These are phyloP conservation scores for Fusarium citri DNA, from an alignment of 2,329 filamentous ascomycete species.

Conservation along the genomic window DNA sequence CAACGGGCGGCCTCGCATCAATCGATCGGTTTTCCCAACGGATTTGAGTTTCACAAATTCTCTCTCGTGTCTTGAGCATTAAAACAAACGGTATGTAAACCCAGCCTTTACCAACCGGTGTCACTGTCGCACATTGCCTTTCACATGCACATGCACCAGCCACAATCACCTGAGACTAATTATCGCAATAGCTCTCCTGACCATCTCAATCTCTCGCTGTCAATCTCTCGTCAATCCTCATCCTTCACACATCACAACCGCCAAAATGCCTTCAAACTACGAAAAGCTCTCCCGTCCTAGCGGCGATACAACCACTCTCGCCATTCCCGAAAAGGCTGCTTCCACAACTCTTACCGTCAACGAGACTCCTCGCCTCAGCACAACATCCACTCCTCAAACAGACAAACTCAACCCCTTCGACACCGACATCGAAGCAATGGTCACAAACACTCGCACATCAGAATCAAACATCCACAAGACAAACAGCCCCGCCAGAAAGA, in stretches of 20 bases:
- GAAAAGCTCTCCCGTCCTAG: slow-evolving; percentile 44
- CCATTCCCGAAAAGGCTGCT: slow-evolving; percentile 48
- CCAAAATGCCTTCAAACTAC: slow-evolving; percentile 46
- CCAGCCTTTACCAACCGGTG: slow-evolving; percentile 25
- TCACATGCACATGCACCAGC: slow-evolving; percentile 12
- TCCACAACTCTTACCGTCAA: slow-evolving; percentile 43
- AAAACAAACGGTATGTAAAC: slow-evolving; percentile 32
- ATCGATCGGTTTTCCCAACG: slow-evolving; percentile 6
- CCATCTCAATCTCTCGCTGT: background rate
- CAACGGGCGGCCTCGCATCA: slow-evolving; percentile 15
- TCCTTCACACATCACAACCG: background rate
- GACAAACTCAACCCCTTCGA: slow-evolving; percentile 65
- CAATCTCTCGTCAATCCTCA: background rate
- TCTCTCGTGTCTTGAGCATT: slow-evolving; percentile 5
- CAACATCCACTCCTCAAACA: slow-evolving; percentile 59
- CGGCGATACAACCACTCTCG: slow-evolving; percentile 37
- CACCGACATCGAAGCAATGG: slow-evolving; percentile 67
- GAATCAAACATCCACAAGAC: slow-evolving; percentile 50
- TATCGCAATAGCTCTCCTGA: slow-evolving; percentile 18
- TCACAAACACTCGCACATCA: slow-evolving; percentile 47
- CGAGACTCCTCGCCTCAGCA: slow-evolving; percentile 49
- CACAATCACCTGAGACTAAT: slow-evolving; percentile 34
- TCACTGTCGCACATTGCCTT: slow-evolving; percentile 23
- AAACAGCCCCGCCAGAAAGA: slow-evolving; percentile 50
- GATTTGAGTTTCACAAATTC: slow-evolving; percentile 19